Conservation (phyloP, 176 grass and related monocot species). For the Tillandsia leiboldiana region DNA sequence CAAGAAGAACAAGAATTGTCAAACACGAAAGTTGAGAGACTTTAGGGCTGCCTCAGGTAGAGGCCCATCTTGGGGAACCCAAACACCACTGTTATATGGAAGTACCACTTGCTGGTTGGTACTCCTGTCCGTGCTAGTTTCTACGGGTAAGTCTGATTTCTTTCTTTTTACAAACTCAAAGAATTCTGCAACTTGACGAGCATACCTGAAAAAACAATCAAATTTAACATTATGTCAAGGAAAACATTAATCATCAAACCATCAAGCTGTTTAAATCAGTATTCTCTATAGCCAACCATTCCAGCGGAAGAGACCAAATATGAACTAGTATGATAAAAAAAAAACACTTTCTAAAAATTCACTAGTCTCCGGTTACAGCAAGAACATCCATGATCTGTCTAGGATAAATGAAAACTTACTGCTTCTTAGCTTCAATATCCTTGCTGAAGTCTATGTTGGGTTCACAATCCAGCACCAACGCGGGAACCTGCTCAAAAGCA, state of each 20-base stretch:
- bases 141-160: conserved; percentile 22
- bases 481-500: conserved; percentile 22
- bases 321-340: no score
- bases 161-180: conserved; percentile 51
- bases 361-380: no score
- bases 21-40: conserved; percentile 13
- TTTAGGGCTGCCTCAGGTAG: conserved; percentile 26
- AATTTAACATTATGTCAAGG: not conserved
- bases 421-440: conserved; percentile 34
- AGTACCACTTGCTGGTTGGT: conserved; percentile 25
- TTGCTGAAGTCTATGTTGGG: conserved; percentile 34
- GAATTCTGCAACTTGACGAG: conserved; percentile 38
- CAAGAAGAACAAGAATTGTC: not conserved
- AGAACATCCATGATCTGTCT: not conserved
- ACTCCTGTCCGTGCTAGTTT: not conserved
- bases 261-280: no score
- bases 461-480: conserved; percentile 42
- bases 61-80: conserved; percentile 14
- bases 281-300: no score
- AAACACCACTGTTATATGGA: conserved; percentile 20
- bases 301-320: no score
- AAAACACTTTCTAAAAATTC: no score
- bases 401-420: conserved; percentile 15
- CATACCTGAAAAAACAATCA: conserved; percentile 23
- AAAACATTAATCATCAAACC: no score